These are phyloP conservation scores for Trematosphaeria pertusa DNA, from an alignment of 2,329 filamentous ascomycete genomes.

Conservation along the genomic window DNA sequence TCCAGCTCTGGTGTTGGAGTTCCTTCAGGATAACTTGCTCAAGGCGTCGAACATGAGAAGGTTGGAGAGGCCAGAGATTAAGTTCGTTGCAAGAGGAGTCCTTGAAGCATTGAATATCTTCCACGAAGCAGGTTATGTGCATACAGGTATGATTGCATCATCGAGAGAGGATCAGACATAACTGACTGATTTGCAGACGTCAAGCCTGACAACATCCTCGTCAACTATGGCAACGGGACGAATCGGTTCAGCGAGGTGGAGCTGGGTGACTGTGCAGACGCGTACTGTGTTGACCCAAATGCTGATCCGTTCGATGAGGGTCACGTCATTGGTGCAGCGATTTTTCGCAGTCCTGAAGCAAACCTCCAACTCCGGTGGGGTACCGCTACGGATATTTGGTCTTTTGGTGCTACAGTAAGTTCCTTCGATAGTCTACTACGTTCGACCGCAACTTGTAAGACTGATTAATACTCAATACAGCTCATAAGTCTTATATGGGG, in stretches of 20 bases:
- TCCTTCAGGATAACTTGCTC: conserved; percentile 24
- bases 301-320: conserved; percentile 13
- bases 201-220: conserved; percentile 45
- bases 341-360: conserved; percentile 48
- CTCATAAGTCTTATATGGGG: conserved; percentile 30
- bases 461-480: conserved; percentile 13
- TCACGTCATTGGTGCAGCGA: conserved; percentile 40
- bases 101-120: conserved; percentile 25
- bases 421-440: conserved; percentile 3
- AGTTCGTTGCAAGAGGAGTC: conserved; percentile 10
- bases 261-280: conserved; percentile 37
- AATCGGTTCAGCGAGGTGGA: conserved; percentile 38
- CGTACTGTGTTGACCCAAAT: conserved; percentile 21
- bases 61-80: conserved; percentile 10
- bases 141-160: conserved; percentile 19
- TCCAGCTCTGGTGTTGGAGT: conserved; percentile 25
- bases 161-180: conserved; percentile 5
- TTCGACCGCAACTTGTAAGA: conserved; percentile 4
- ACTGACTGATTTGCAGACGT: conserved; percentile 22
- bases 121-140: conserved; percentile 27
- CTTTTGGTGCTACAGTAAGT: conserved; percentile 46
- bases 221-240: conserved; percentile 33
- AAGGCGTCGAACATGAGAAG: conserved; percentile 17
- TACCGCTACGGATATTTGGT: conserved; percentile 48
- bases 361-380: conserved; percentile 31